Evolutionary conservation across 1,284 basidiomycete genomes (phyloP), one percentile per base, ranked within the genome.

Genomic region (Tremellales sp.): DNA sequence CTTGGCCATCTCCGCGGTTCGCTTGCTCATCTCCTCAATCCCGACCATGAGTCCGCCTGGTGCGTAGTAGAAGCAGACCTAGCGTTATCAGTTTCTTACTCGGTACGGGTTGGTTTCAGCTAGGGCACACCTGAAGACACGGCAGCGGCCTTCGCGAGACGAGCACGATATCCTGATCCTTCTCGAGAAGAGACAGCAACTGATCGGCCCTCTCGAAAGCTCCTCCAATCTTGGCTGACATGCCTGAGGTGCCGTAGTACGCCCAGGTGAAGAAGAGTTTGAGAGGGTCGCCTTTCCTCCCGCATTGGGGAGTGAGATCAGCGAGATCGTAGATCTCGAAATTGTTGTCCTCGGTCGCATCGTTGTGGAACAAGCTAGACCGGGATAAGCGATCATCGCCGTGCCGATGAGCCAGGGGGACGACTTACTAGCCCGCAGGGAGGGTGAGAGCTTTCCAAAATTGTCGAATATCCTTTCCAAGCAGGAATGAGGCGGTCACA

Each of bases 181-280:
- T 2, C 15, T 45, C 45, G 3, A 61, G 40, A 15, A 51, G 33
- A 6, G 43, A 23, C 25, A 43, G 49, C n/a, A 66, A 45, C 44
- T 57, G 39, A 21, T 53, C 49, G 4, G 64, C 64, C 11, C 49
- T 51, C 2, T 36, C 45, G 47, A 58, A 66, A 1, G 61, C 73
- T 0, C 44, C 54, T 8, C 63, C 68, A 21, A 76, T 58, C 17
- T 67, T 61, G 1, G 24, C 17, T 11, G 64, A 68, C 24, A 74
- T 56, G 3, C 69, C 71, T 0, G 44, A 41, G 12, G 61, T 58
- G 31, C 73, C 73, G 46, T 69, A 67, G 17, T 68, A 65, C n/a
- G 62, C 50, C 74, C 74, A 75, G 22, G 68, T 62, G 15, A 75
- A 59, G 63, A 69, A 75, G 37, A 76, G 54, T 51, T 76, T 76